Evolutionary conservation across 2,329 filamentous ascomycete species (phyloP).

Genomic region (Aureobasidium namibiae): DNA sequence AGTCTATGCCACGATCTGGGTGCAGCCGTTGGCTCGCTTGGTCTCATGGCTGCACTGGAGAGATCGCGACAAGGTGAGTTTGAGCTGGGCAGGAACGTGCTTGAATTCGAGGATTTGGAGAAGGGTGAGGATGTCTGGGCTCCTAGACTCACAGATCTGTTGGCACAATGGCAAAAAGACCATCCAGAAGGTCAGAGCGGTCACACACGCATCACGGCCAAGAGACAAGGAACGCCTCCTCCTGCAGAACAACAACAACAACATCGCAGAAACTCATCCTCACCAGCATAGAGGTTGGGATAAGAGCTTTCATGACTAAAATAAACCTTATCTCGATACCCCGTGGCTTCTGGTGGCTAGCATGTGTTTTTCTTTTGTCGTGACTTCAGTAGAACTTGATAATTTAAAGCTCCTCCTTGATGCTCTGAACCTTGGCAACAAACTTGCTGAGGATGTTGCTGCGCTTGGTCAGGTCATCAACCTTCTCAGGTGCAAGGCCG

Average conservation of each 20-base stretch:
- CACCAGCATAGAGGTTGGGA: not conserved
- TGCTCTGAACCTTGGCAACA: conserved; percentile 41
- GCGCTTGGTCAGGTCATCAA: conserved; percentile 78
- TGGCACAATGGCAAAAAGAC: conserved; percentile 7
- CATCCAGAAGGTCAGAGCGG: not conserved
- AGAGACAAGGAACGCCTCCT: not conserved
- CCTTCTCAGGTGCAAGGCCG: conserved; percentile 73
- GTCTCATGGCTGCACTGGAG: conserved; percentile 75
- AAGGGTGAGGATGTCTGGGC: conserved; percentile 77
- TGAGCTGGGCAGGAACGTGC: conserved; percentile 60
- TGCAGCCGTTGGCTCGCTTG: conserved; percentile 69
- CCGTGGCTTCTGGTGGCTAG: not conserved
- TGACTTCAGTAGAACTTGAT: not conserved
- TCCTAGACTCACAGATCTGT: conserved; percentile 49
- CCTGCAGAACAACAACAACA: not conserved
- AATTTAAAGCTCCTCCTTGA: conserved; percentile 27
- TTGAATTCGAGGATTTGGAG: conserved; percentile 70
- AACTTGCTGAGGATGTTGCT: conserved; percentile 84
- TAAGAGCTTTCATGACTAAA: not conserved
- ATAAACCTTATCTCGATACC: not conserved
- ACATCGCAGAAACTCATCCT: conserved; percentile 13
- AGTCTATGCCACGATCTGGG: conserved; percentile 90
- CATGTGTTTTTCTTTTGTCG: conserved; percentile 3
- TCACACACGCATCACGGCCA: not conserved
- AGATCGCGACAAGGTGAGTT: conserved; percentile 79